These are phyloP conservation scores for Colletotrichum ledebouriae DNA, from an alignment of 2,329 filamentous ascomycete species.

Conservation along the genomic window DNA sequence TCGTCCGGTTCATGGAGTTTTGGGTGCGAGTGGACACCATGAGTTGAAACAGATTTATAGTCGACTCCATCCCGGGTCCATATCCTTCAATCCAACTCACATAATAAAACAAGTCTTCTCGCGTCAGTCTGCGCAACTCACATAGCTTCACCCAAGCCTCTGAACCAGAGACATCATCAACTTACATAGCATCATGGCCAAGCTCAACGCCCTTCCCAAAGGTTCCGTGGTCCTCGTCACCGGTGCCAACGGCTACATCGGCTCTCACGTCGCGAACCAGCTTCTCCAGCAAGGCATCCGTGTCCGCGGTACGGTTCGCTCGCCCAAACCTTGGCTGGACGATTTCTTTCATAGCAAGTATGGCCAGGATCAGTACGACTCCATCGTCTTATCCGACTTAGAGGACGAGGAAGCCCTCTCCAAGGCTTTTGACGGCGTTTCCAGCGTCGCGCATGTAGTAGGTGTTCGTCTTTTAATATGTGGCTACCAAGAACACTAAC, in stretches of 20 bases:
- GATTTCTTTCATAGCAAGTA: slow-evolving; percentile 50
- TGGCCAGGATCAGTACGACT: slow-evolving; percentile 52
- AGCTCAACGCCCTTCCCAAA: slow-evolving; percentile 44
- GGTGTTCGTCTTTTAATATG: slow-evolving; percentile 34
- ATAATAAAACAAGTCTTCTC: background rate
- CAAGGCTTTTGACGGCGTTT: slow-evolving; percentile 47
- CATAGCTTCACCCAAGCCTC: background rate
- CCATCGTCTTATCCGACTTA: slow-evolving; percentile 53
- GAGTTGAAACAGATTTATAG: slow-evolving; percentile 3
- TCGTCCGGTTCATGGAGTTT: slow-evolving; percentile 4
- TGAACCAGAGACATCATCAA: background rate
- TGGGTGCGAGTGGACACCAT: background rate
- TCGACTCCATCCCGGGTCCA: background rate
- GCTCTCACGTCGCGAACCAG: slow-evolving; percentile 55
- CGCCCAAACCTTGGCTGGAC: slow-evolving; percentile 50
- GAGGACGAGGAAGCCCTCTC: slow-evolving; percentile 45
- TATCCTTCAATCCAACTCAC: background rate
- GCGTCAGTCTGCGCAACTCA: background rate
- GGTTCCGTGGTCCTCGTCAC: slow-evolving; percentile 57
- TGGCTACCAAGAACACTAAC: slow-evolving; percentile 6
- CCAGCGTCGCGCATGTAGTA: slow-evolving; percentile 25
- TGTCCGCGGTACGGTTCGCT: slow-evolving; percentile 61
- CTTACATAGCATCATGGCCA: slow-evolving; percentile 15
- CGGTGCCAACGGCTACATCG: slow-evolving; percentile 58
- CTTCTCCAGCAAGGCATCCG: slow-evolving; percentile 56